Conservation (phyloP, 2,329 filamentous ascomycete species). For the Zymoseptoria brevis region DNA sequence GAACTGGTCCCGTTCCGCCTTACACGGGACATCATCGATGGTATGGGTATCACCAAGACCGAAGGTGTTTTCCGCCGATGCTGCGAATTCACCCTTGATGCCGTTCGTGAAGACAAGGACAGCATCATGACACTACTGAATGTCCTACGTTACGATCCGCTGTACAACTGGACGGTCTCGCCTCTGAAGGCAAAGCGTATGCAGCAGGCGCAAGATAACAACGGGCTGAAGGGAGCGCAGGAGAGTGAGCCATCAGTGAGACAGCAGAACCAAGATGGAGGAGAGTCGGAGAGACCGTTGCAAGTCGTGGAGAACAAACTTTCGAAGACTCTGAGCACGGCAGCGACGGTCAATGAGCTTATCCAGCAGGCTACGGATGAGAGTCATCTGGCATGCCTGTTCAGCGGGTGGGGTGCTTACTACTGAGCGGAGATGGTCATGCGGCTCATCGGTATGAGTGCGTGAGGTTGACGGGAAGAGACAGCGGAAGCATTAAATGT, state of each 20-base stretch:
- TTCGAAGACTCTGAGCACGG: conserved; percentile 85
- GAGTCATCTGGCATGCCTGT: conserved; percentile 82
- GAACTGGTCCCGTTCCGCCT: conserved; percentile 94
- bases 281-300: conserved; percentile 84
- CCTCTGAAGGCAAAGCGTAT: conserved; percentile 57
- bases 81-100: conserved; percentile 94
- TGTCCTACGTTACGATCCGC: conserved; percentile 91
- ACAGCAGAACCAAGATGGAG: conserved; percentile 48
- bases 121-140: conserved; percentile 98
- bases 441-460: background rate
- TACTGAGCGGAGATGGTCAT: conserved; percentile 7
- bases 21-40: conserved; percentile 90
- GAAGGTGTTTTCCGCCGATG: conserved; percentile 97
- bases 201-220: conserved; percentile 53
- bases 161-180: conserved; percentile 92
- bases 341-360: conserved; percentile 90
- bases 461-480: no score
- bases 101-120: conserved; percentile 87
- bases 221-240: conserved; percentile 34
- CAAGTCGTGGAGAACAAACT: conserved; percentile 95
- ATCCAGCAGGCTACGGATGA: conserved; percentile 96
- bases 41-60: conserved; percentile 89
- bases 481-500: no score
- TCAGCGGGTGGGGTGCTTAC: conserved; percentile 38
- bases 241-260: conserved; percentile 31